phyloP scores from a whole-genome alignment of 2,329 filamentous ascomycete species.

The Rutstroemia sp. region DNA sequence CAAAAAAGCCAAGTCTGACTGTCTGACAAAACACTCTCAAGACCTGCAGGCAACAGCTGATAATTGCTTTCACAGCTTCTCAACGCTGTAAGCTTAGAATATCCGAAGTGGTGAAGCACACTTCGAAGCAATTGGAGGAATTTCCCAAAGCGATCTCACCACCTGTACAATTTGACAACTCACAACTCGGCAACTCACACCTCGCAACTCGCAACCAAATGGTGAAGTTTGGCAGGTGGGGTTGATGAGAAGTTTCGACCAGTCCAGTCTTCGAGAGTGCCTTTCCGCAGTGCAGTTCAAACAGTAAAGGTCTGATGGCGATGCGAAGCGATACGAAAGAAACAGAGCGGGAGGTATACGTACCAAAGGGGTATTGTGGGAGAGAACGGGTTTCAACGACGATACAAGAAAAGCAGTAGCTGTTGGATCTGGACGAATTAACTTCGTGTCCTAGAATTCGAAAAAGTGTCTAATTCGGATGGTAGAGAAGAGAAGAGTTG shows the following conservation, averaged over 20 bases:
- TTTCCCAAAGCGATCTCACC: background rate
- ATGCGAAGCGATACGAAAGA: slow-evolving; percentile 1
- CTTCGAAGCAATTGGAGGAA: background rate
- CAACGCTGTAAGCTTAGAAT: background rate
- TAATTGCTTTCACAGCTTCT: background rate
- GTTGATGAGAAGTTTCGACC: background rate
- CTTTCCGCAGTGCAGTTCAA: background rate
- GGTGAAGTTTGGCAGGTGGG: background rate
- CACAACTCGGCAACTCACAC: background rate
- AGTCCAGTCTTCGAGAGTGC: background rate
- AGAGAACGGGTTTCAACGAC: background rate
- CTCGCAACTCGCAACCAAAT: no score
- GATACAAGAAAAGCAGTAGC: background rate
- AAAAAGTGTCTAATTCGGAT: background rate
- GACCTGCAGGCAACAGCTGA: background rate
- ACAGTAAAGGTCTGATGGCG: background rate
- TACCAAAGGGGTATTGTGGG: slow-evolving; percentile 1
- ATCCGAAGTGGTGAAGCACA: background rate
- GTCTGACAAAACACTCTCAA: background rate
- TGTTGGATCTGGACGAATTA: background rate
- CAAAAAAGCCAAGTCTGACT: background rate
- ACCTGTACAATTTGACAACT: slow-evolving; percentile 7
- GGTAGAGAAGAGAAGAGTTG: background rate
- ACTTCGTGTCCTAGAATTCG: background rate
- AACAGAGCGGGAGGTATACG: background rate